Evolutionary conservation across 441 rosid species (phyloP).

Genomic region (Manihot esculenta): DNA sequence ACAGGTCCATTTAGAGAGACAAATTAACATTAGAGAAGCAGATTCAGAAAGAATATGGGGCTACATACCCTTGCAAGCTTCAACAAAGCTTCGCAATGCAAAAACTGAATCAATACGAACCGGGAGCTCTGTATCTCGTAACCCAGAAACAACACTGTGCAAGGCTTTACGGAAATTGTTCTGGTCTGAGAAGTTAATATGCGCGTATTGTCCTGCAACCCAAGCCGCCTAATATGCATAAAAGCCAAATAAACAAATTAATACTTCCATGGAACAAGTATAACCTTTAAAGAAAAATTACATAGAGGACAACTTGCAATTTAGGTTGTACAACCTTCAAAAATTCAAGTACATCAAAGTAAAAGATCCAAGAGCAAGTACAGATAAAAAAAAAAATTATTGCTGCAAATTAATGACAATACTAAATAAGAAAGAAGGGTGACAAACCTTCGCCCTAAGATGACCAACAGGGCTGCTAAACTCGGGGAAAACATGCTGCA

Average conservation of each 20-base stretch:
- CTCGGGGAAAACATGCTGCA: constrained; percentile 98
- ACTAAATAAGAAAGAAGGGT: not conserved
- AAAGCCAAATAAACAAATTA: constrained; percentile 12
- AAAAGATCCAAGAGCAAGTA: not conserved
- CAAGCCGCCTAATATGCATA: constrained; percentile 80
- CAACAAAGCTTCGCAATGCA: constrained; percentile 93
- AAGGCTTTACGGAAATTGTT: constrained; percentile 79
- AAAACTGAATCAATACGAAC: constrained; percentile 98
- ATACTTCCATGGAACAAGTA: not conserved
- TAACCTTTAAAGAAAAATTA: too few species aligned
- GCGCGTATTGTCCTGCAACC: constrained; percentile 99
- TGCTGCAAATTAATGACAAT: not conserved
- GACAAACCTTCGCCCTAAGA: constrained; percentile 92
- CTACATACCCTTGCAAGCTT: constrained; percentile 79
- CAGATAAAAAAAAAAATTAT: constrained; percentile 2
- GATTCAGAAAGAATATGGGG: not conserved
- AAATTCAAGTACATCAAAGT: not conserved
- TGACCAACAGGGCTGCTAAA: constrained; percentile 92
- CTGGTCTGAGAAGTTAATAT: constrained; percentile 76
- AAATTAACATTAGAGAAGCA: not conserved
- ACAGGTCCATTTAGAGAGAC: constrained; percentile 1
- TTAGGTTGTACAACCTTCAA: not conserved
- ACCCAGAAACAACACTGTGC: constrained; percentile 85
- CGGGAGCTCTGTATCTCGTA: constrained; percentile 96
- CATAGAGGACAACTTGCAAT: not conserved